Percentiles rank a stretch among this genome's conserved stretches.
Conservation (phyloP, 2,329 filamentous ascomycete species). For the Alternaria atra region DNA sequence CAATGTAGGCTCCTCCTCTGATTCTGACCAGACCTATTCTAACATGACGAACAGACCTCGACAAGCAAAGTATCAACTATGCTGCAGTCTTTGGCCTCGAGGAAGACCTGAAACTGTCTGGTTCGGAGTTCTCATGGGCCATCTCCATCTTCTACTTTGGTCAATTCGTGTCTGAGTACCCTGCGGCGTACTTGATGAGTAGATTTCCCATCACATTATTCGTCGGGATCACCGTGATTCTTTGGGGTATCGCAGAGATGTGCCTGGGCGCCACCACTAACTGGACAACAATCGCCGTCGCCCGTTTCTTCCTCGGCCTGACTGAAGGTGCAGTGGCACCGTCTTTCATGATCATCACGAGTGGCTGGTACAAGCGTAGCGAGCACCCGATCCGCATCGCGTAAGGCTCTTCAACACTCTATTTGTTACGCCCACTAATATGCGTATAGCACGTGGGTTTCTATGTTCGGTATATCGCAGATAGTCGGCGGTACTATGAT, state of each 20-base stretch:
- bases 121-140: constrained; percentile 61
- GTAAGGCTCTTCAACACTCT: neutral
- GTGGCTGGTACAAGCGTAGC: constrained; percentile 39
- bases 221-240: constrained; percentile 56
- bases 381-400: constrained; percentile 37
- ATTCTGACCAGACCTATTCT: too few species aligned
- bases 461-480: constrained; percentile 57
- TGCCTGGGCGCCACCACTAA: neutral
- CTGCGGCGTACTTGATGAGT: constrained; percentile 63
- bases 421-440: constrained; percentile 13
- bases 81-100: constrained; percentile 60
- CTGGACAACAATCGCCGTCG: constrained; percentile 31
- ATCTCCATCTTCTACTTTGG: constrained; percentile 58
- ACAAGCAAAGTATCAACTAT: constrained; percentile 62
- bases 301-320: constrained; percentile 54
- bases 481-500: constrained; percentile 59
- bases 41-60: constrained; percentile 33
- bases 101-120: constrained; percentile 57
- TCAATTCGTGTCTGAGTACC: constrained; percentile 55
- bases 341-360: constrained; percentile 58
- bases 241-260: constrained; percentile 47
- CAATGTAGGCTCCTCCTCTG: too few species aligned
- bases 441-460: constrained; percentile 17
- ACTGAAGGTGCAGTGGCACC: constrained; percentile 57
- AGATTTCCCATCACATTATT: constrained; percentile 61